Percentiles rank a stretch among this genome's conserved stretches.
Conservation (phyloP, 768 basidiomycete genomes). For the Rhizopogon vinicolor region DNA sequence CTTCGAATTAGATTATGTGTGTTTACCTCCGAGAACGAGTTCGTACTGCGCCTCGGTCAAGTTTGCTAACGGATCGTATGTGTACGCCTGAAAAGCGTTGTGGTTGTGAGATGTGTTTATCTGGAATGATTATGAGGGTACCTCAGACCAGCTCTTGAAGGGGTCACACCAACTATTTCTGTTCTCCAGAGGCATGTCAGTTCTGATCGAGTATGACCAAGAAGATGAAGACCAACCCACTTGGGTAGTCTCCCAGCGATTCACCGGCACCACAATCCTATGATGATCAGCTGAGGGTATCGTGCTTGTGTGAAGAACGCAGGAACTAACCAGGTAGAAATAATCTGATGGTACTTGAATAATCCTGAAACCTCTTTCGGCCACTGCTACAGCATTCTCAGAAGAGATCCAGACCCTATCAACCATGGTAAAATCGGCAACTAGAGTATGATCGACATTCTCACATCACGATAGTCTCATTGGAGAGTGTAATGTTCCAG, state of each 20-base stretch:
- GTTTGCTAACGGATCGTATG: conserved; percentile 46
- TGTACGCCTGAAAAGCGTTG: conserved; percentile 33
- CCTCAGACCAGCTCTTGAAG: conserved; percentile 78
- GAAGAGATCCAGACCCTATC: conserved; percentile 71
- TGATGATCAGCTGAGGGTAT: neutral
- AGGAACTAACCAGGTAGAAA: conserved; percentile 53
- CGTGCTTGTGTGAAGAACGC: neutral
- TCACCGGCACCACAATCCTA: conserved; percentile 69
- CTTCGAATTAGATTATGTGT: neutral
- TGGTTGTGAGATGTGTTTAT: conserved; percentile 1
- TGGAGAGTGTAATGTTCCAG: conserved; percentile 42
- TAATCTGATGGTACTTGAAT: conserved; percentile 70
- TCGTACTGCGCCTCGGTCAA: conserved; percentile 30
- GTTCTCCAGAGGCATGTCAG: neutral
- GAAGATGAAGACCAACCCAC: conserved; percentile 27
- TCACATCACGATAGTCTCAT: conserved; percentile 55
- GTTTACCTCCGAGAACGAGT: conserved; percentile 35
- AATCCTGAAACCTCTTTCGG: conserved; percentile 53
- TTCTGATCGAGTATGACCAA: neutral
- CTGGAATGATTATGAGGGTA: conserved; percentile 18
- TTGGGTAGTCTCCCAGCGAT: conserved; percentile 54
- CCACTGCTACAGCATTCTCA: conserved; percentile 51
- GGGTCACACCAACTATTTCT: conserved; percentile 74
- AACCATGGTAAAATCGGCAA: neutral
- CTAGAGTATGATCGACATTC: conserved; percentile 12